A percentile compares a stretch with the other conserved stretches of the same genome.
Evolutionary conservation across 495 filamentous ascomycete species (phyloP).

Genomic region (Trichodelitschia bisporula): DNA sequence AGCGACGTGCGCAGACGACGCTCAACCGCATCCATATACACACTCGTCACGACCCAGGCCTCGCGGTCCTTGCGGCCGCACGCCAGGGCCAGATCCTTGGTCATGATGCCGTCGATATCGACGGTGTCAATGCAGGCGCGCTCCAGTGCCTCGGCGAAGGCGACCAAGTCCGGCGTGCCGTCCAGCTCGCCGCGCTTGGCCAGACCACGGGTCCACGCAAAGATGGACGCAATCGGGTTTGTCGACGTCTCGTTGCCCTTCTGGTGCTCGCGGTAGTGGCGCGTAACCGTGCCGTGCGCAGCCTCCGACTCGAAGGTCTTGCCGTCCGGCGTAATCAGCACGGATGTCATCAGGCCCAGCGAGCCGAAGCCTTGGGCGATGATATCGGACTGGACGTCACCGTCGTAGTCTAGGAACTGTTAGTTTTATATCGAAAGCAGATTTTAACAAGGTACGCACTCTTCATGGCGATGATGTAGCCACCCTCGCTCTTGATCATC

Average conservation of each 20-base stretch:
- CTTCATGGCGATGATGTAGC: conserved; percentile 93
- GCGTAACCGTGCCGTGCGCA: conserved; percentile 92
- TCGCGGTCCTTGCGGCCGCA: conserved; percentile 62
- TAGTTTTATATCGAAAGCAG: background rate
- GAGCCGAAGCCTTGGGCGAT: conserved; percentile 96
- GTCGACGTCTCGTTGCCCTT: conserved; percentile 91
- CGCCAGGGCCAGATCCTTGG: conserved; percentile 84
- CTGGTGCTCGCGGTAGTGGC: conserved; percentile 96
- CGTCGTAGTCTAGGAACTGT: conserved; percentile 56
- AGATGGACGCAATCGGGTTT: conserved; percentile 96
- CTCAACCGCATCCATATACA: conserved; percentile 81
- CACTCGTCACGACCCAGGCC: conserved; percentile 69
- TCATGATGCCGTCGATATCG: conserved; percentile 88
- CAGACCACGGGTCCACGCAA: conserved; percentile 95
- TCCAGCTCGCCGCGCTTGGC: conserved; percentile 79
- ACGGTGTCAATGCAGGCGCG: conserved; percentile 86
- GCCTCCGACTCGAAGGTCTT: conserved; percentile 94
- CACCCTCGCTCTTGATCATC: conserved; percentile 95
- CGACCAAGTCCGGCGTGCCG: conserved; percentile 60
- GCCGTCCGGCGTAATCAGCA: conserved; percentile 84
- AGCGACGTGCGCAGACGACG: conserved; percentile 45
- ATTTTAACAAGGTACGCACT: conserved; percentile 28
- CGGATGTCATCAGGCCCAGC: conserved; percentile 92
- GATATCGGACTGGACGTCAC: conserved; percentile 95
- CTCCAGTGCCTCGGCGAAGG: conserved; percentile 80